Evolutionary conservation across 2,329 filamentous ascomycete species (phyloP).

Genomic region (Cercospora berteroae): DNA sequence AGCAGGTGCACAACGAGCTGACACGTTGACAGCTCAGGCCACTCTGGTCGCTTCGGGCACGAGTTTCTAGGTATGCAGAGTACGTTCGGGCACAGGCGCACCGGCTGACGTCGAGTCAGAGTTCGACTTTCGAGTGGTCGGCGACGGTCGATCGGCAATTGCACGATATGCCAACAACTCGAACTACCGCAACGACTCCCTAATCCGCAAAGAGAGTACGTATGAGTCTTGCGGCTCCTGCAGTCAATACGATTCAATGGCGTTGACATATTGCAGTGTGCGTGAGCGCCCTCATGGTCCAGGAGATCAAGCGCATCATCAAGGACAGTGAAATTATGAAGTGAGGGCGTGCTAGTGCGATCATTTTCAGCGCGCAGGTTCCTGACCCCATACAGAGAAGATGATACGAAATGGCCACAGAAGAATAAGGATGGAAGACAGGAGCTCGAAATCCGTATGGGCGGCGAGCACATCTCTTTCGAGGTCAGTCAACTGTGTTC

Average conservation of each 20-base stretch:
- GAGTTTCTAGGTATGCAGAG: conserved; percentile 81
- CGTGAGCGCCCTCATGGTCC: conserved; percentile 83
- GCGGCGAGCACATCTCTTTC: conserved; percentile 95
- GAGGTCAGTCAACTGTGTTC: conserved; percentile 61
- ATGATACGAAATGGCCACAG: conserved; percentile 96
- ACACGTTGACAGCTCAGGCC: conserved; percentile 71
- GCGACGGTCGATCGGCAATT: conserved; percentile 88
- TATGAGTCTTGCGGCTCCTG: not conserved
- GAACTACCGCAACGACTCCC: conserved; percentile 96
- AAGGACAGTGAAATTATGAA: conserved; percentile 97
- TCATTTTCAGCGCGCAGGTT: not conserved
- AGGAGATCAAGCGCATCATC: conserved; percentile 96
- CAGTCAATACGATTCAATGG: not conserved
- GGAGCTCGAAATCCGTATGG: conserved; percentile 90
- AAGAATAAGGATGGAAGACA: conserved; percentile 99
- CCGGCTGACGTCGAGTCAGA: conserved; percentile 54
- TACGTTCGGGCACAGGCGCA: not conserved
- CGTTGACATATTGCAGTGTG: conserved; percentile 65
- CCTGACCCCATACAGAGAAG: conserved; percentile 63
- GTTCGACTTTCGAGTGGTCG: conserved; percentile 91
- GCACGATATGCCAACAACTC: conserved; percentile 99
- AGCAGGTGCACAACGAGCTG: conserved; percentile 6
- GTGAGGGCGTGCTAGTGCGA: conserved; percentile 49
- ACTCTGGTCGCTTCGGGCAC: conserved; percentile 95
- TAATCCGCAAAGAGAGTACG: conserved; percentile 99